A percentile compares a stretch with the other conserved stretches of the same genome.
Conservation (phyloP, 1,284 basidiomycete genomes). For the Leccinum cinnamomeum region DNA sequence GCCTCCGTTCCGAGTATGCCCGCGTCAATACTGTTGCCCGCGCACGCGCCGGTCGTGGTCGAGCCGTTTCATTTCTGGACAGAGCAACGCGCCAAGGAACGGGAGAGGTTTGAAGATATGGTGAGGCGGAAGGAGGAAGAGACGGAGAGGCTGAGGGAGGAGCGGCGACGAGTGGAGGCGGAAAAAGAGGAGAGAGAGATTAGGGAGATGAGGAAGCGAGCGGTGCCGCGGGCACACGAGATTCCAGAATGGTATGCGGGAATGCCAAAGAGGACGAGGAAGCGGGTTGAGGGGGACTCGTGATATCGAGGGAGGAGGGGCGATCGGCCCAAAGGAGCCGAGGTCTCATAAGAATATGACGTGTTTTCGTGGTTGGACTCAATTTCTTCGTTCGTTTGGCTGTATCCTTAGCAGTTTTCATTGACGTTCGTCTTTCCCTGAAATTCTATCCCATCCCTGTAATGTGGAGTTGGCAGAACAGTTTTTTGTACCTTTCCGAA, state of each 20-base stretch:
- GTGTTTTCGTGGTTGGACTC: not conserved
- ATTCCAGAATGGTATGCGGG: conserved; percentile 73
- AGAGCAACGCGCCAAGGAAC: conserved; percentile 54
- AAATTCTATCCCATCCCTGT: not conserved
- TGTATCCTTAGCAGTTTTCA: not conserved
- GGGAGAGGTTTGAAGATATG: conserved; percentile 60
- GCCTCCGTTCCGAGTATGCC: conserved; percentile 44
- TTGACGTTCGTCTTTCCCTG: not conserved
- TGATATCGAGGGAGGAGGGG: not conserved
- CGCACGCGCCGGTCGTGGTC: conserved; percentile 11
- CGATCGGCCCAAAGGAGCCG: not conserved
- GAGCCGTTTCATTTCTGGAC: conserved; percentile 50
- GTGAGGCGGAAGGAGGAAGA: conserved; percentile 57
- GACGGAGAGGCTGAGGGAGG: conserved; percentile 43
- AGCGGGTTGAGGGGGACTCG: conserved; percentile 7
- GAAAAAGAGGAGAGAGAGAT: conserved; percentile 58
- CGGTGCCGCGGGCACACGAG: conserved; percentile 66
- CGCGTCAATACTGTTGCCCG: conserved; percentile 47
- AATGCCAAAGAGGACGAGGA: conserved; percentile 33
- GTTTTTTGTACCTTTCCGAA: not conserved
- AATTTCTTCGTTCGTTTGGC: not conserved
- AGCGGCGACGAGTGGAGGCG: conserved; percentile 43
- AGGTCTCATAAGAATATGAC: not conserved
- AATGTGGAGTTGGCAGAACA: not conserved
- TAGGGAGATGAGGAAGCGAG: conserved; percentile 54